Conservation (phyloP, 176 grass and related monocot genomes). For the Pontederia paniculata region DNA sequence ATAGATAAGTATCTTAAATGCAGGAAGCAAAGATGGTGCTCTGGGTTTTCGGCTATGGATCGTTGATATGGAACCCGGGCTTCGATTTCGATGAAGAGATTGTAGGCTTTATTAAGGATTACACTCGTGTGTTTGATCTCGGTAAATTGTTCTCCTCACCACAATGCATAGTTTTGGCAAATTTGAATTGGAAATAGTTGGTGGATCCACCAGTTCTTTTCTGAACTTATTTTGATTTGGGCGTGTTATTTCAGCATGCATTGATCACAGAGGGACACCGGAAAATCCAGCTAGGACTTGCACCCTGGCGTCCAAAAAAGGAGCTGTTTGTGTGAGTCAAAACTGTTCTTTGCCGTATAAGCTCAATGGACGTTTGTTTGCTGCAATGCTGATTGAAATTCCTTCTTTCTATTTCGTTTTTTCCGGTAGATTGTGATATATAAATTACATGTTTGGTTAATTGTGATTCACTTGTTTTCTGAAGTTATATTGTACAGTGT, state of each 20-base stretch:
- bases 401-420: no score
- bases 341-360: neutral
- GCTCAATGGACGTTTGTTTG: no score
- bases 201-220: neutral
- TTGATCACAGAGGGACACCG: conserved; percentile 7
- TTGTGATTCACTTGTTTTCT: neutral
- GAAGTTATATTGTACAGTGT: neutral
- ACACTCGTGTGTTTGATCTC: conserved; percentile 78
- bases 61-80: conserved; percentile 90
- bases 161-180: no score
- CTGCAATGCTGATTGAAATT: no score
- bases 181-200: no score
- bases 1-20: neutral
- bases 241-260: neutral
- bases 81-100: conserved; percentile 88
- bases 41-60: conserved; percentile 95
- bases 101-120: conserved; percentile 65
- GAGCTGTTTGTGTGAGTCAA: conserved; percentile 3
- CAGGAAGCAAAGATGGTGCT: conserved; percentile 44
- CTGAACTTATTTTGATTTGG: neutral
- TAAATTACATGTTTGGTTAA: neutral
- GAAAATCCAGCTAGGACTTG: conserved; percentile 7
- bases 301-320: neutral
- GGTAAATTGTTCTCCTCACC: conserved; percentile 25
- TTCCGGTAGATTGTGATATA: no score